Conservation (phyloP, 805 yeast genomes). For the Sugiyamaella boreocaroliniensis region DNA sequence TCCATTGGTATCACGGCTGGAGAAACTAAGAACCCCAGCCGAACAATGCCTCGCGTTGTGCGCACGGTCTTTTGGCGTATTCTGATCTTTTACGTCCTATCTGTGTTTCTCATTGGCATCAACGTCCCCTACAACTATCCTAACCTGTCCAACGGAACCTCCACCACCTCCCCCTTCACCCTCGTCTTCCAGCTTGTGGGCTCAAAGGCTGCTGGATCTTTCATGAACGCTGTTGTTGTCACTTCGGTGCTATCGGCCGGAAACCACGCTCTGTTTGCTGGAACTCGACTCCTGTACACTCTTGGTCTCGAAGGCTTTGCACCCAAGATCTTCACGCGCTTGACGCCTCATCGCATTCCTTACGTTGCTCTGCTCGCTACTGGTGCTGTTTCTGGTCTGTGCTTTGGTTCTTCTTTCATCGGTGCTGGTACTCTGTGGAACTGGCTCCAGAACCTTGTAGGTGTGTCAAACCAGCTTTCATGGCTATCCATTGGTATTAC, state of each 20-base stretch:
- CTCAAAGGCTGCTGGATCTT: constrained; percentile 41
- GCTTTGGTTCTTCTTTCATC: constrained; percentile 53
- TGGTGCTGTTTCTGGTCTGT: constrained; percentile 49
- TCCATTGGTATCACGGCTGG: constrained; percentile 54
- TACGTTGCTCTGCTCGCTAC: constrained; percentile 43
- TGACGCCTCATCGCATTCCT: constrained; percentile 46
- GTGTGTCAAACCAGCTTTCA: constrained; percentile 57
- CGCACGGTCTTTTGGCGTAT: constrained; percentile 52
- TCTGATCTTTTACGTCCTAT: constrained; percentile 45
- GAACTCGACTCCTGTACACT: constrained; percentile 55
- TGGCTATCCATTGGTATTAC: constrained; percentile 54
- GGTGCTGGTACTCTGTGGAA: constrained; percentile 49
- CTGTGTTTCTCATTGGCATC: constrained; percentile 51
- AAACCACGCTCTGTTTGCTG: constrained; percentile 59
- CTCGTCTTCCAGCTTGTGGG: constrained; percentile 40
- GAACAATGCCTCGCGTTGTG: constrained; percentile 52
- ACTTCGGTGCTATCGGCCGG: constrained; percentile 60
- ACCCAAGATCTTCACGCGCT: constrained; percentile 43
- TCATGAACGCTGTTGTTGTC: constrained; percentile 53
- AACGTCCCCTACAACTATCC: constrained; percentile 53
- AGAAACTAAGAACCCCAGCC: constrained; percentile 53
- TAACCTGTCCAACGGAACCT: constrained; percentile 33
- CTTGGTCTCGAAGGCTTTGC: constrained; percentile 55
- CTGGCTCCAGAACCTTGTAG: constrained; percentile 50
- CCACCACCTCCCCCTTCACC: constrained; percentile 43